Conservation (phyloP, 805 yeast genomes). For the Kuraishia capsulata region DNA sequence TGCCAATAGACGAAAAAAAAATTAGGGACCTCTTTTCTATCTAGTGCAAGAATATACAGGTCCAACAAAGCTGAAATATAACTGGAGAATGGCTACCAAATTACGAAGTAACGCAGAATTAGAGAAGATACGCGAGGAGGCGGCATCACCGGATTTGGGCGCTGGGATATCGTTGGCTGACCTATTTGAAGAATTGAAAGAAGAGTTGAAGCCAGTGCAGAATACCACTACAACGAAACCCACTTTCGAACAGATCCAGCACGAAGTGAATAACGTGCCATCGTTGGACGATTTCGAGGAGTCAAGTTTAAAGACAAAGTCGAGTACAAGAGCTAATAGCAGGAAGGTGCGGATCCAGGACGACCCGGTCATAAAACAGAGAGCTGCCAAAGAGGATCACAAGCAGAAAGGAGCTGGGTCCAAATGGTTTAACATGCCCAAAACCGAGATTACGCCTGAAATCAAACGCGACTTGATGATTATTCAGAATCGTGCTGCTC, state of each 20-base stretch:
- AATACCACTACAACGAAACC: neutral
- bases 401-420: conserved; percentile 30
- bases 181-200: conserved; percentile 1
- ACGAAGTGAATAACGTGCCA: neutral
- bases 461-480: conserved; percentile 70
- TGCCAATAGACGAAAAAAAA: neutral
- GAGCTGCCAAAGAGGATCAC: conserved; percentile 6
- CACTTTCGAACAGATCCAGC: neutral
- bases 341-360: conserved; percentile 5
- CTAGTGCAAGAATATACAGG: neutral
- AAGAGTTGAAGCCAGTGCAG: neutral
- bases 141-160: neutral
- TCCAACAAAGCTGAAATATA: too few relatives aligned
- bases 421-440: conserved; percentile 77
- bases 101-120: neutral
- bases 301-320: neutral
- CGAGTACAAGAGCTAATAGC: neutral
- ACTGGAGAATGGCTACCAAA: too few relatives aligned
- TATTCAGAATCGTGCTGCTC: conserved; percentile 77
- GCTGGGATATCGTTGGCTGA: conserved; percentile 2
- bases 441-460: conserved; percentile 61
- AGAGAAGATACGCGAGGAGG: neutral
- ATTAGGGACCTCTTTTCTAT: neutral
- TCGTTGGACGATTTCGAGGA: neutral
- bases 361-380: neutral